phyloP scores from a whole-genome alignment of 306 rosid species.

The Dicorynia guianensis region DNA sequence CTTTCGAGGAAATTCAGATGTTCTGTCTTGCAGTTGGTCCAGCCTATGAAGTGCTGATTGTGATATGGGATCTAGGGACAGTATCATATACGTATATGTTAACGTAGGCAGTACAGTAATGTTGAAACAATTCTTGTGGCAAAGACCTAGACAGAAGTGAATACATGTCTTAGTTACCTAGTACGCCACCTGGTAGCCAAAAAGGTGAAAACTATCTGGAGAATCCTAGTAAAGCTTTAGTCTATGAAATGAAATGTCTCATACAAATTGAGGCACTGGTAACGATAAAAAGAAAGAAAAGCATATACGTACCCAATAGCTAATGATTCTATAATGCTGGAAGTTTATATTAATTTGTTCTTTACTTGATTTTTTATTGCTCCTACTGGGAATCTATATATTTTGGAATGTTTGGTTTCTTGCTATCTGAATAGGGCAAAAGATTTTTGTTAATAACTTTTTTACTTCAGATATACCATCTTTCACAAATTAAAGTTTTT shows the following conservation, averaged over 20 bases:
- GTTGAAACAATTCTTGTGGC: no score
- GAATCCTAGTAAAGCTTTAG: not conserved
- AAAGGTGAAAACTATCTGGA: not conserved
- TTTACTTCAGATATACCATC: not conserved
- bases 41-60: not conserved
- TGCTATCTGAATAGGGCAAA: not conserved
- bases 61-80: not conserved
- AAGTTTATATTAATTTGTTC: not conserved
- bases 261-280: not conserved
- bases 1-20: no score
- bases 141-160: no score
- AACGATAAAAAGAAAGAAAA: not conserved
- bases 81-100: no score
- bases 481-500: not conserved
- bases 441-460: not conserved
- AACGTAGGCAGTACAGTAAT: no score
- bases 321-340: not conserved
- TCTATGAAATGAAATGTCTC: not conserved
- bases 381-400: not conserved
- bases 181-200: not conserved
- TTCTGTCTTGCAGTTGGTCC: no score
- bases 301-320: not conserved
- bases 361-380: no score
- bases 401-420: not conserved
- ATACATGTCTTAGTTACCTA: no score